Evolutionary conservation across 805 yeast genomes (phyloP).

Genomic region (Suhomyces canberraensis): DNA sequence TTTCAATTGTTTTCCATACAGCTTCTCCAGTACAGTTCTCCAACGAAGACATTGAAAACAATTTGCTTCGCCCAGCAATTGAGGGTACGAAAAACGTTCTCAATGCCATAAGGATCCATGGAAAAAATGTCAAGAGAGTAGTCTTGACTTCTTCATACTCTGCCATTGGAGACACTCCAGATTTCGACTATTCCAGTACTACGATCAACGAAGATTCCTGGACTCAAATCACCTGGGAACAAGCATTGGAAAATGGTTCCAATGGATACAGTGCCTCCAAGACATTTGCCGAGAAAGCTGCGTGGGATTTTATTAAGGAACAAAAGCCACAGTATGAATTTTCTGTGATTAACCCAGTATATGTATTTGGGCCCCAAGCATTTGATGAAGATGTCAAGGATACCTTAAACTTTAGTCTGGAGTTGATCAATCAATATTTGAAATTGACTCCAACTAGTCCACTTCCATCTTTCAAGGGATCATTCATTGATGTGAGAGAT

Average conservation of each 20-base stretch:
- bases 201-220: conserved; percentile 45
- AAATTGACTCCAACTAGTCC: conserved; percentile 12
- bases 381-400: conserved; percentile 25
- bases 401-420: conserved; percentile 22
- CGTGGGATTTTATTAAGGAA: conserved; percentile 51
- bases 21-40: conserved; percentile 16
- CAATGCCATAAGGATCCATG: conserved; percentile 10
- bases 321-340: conserved; percentile 23
- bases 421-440: conserved; percentile 14
- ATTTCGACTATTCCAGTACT: conserved; percentile 14
- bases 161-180: conserved; percentile 9
- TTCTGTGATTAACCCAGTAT: conserved; percentile 33
- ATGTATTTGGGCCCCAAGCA: conserved; percentile 42
- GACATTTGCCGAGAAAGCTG: conserved; percentile 31
- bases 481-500: conserved; percentile 15
- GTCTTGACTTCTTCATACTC: conserved; percentile 15
- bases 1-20: conserved; percentile 13
- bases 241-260: conserved; percentile 36
- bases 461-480: conserved; percentile 13
- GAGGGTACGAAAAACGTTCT: conserved; percentile 15
- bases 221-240: conserved; percentile 53
- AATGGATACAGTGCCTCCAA: conserved; percentile 30
- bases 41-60: conserved; percentile 11
- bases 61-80: conserved; percentile 14
- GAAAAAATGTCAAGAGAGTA: conserved; percentile 12